Evolutionary conservation across 371 early-diverging fungal genomes (phyloP), one percentile per base, ranked within the genome.

Genomic region (Racocetra persica): DNA sequence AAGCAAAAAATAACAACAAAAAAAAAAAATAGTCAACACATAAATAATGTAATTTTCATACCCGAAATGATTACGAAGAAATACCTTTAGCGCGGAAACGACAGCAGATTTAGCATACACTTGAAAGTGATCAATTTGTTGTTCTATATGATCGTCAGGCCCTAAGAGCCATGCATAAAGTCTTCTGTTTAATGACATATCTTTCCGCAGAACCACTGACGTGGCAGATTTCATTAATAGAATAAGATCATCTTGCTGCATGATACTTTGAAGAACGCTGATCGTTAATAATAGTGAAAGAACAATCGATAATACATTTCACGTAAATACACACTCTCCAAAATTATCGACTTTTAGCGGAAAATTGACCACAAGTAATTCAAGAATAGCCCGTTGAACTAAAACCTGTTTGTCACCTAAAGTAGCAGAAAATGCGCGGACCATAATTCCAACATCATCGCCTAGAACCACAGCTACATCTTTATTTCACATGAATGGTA

Each of bases 141-240:
- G 85, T 55, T 79, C 76, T 20, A 74, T 73, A 11, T 78, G 74
- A 32, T 85, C 85, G 28, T 78, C 79, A 38, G 74, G 84, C 76
- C 94, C 96, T 36, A 96, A 84, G 4, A 97, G 84, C 98, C 97
- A 97, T 6, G 96, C 90, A 84, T 96, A 97, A 36, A 97, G 86
- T 52, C 98, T 87, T 65, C 97, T 86, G 80, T 96, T 98, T 28
- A 98, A 89, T 2, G 97, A 96, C 96, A 98, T 97, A 83, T 98
- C 98, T 83, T 94, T 95, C 51, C 94, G 88, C 73, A 97, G 82
- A 16, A 97, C 95, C 32, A 96, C 95, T 2, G 90, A 87, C 1
- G 95, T 85, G 0, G 96, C 95, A 2, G 93, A 85, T 55, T 86
- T 85, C 82, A 94, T 88, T 49, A 98, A 84, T 28, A 92, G 81